A percentile compares a stretch with the other conserved stretches of the same genome.
Conservation (phyloP, 1,139 yeast genomes). For the Insectozyma bohioensis region DNA sequence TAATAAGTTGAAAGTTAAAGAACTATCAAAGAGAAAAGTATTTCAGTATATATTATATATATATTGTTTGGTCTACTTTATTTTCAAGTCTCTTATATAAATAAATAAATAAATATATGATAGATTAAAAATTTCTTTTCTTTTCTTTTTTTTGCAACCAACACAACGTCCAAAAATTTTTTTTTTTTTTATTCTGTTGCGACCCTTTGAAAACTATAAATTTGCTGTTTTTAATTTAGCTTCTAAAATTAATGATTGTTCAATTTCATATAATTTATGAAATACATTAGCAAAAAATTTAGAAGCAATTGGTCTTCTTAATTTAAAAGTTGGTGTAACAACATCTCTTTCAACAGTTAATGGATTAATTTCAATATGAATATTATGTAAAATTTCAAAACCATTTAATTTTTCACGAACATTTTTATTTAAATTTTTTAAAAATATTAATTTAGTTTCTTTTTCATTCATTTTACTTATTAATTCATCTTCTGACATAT, state of each 20-base stretch:
- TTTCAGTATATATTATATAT: no score
- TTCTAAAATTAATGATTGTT: slow-evolving; percentile 17
- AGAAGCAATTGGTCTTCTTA: slow-evolving; percentile 32
- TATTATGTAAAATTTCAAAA: slow-evolving; percentile 33
- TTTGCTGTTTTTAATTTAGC: slow-evolving; percentile 11
- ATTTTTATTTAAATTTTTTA: slow-evolving; percentile 24
- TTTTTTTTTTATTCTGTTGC: no score
- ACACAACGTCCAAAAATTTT: neutral
- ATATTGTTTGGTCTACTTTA: no score
- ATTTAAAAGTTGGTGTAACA: slow-evolving; percentile 41
- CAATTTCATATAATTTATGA: slow-evolving; percentile 22
- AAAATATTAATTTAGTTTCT: slow-evolving; percentile 24
- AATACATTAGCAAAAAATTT: slow-evolving; percentile 26
- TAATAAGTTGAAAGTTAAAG: no score
- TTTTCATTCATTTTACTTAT: slow-evolving; percentile 25
- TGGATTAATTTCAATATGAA: slow-evolving; percentile 34
- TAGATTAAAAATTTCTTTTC: no score
- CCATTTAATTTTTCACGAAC: slow-evolving; percentile 26
- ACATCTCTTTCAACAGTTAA: slow-evolving; percentile 37
- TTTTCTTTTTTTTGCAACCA: slow-evolving; percentile 2
- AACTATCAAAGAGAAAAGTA: no score
- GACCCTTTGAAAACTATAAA: no score
- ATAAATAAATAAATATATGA: no score
- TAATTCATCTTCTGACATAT: slow-evolving; percentile 22
- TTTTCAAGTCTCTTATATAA: no score